These are phyloP conservation scores for Puccinia novopanici DNA, from an alignment of 1,284 basidiomycete genomes.

Conservation along the genomic window DNA sequence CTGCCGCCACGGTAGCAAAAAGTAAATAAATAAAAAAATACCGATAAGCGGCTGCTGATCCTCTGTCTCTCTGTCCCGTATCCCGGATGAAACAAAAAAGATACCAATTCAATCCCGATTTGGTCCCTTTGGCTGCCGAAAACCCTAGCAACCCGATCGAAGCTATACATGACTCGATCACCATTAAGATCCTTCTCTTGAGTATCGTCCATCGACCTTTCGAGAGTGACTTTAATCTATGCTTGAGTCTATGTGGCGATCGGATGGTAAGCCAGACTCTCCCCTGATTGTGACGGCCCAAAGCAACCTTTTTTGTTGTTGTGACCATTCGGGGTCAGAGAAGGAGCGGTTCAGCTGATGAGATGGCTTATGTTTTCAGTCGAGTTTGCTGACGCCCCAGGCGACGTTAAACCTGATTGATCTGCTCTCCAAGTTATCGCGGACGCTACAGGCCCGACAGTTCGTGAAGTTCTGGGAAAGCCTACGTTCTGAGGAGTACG, in stretches of 20 bases:
- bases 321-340: too few species aligned
- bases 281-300: not conserved
- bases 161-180: conserved; percentile 47
- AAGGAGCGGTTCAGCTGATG: not conserved
- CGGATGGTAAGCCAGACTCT: conserved; percentile 23
- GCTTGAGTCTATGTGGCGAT: conserved; percentile 46
- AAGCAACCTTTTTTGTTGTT: too few species aligned
- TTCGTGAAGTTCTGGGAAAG: conserved; percentile 26
- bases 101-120: conserved; percentile 49
- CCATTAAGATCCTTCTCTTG: conserved; percentile 46
- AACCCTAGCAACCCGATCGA: conserved; percentile 44
- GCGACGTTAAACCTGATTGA: conserved; percentile 30
- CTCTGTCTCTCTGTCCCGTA: not conserved
- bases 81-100: not conserved
- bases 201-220: conserved; percentile 47
- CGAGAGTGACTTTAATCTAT: conserved; percentile 45
- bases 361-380: conserved; percentile 4
- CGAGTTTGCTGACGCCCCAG: conserved; percentile 45
- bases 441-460: conserved; percentile 32
- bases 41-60: not conserved
- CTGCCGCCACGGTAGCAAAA: not conserved
- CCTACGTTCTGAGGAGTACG: conserved; percentile 9
- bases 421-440: conserved; percentile 35
- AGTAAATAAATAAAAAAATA: not conserved
- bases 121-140: conserved; percentile 48